Conservation (phyloP, 2,329 filamentous ascomycete genomes). For the Sporothrix humicola region DNA sequence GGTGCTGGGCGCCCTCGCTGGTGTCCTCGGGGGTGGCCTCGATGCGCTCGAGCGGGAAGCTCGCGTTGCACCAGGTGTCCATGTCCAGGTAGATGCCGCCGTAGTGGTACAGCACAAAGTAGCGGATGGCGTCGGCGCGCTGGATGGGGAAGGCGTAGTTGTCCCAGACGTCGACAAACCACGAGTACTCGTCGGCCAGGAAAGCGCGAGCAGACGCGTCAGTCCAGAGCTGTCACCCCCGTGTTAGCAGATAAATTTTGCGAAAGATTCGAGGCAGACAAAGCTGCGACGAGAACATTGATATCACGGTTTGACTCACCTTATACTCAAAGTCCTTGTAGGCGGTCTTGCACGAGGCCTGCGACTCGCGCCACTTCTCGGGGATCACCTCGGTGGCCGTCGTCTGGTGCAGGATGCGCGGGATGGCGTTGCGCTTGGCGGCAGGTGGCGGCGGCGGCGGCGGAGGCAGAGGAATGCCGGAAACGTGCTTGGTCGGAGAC, state of each 20-base stretch:
- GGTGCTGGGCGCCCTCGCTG: slow-evolving; percentile 9
- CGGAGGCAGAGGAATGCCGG: slow-evolving; percentile 29
- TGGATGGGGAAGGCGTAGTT: slow-evolving; percentile 77
- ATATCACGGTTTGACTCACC: slow-evolving; percentile 31
- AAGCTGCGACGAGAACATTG: no score
- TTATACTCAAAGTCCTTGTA: slow-evolving; percentile 44
- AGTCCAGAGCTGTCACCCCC: slow-evolving; percentile 69
- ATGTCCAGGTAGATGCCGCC: slow-evolving; percentile 83
- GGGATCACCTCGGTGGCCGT: slow-evolving; percentile 40
- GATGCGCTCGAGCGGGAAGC: slow-evolving; percentile 42
- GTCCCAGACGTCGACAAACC: slow-evolving; percentile 77
- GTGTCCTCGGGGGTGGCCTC: slow-evolving; percentile 33
- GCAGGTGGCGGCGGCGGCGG: background rate
- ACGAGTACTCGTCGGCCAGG: slow-evolving; percentile 74
- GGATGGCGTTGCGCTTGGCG: slow-evolving; percentile 37
- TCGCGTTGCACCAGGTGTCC: slow-evolving; percentile 54
- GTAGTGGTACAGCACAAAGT: slow-evolving; percentile 77
- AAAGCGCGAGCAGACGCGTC: slow-evolving; percentile 72
- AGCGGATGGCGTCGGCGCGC: slow-evolving; percentile 77
- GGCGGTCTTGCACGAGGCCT: slow-evolving; percentile 39
- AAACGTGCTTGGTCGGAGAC: background rate
- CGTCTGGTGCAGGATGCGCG: slow-evolving; percentile 45
- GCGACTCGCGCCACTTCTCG: slow-evolving; percentile 40
- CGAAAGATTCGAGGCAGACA: background rate
- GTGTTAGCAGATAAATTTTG: background rate